Base-by-base conservation (phyloP, 2,329 filamentous ascomycete genomes). In the Pseudocercospora fijiensis region DNA sequence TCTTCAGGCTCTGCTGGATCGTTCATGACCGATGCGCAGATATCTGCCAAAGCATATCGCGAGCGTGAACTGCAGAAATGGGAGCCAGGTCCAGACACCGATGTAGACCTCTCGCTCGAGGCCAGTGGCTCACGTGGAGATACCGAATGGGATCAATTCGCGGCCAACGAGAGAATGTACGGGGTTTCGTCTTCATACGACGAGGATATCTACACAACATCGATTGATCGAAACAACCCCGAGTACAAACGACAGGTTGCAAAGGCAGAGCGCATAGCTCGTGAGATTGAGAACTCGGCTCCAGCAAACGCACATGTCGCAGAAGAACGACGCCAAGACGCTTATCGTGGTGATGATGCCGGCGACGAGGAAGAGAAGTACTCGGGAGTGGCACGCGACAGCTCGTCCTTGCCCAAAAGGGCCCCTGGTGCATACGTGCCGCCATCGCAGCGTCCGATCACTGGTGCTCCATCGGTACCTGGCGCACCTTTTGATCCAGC, bases 291-390 rank as follows among this genome's bases (percentile, higher is more conserved):
- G 77, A 83, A 85, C 52, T 90, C 88, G 67, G 82, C 83, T 18
- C 83, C 91, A 7, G 84, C 85, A 37, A 96, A 95, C 60, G 81
- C 89, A 4, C 95, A 99, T 74, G 86, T 97, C 63, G 90, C 91
- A 3, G 95, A 98, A 78, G 95, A 99, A 80, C 63, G 75, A 24
- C 88, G 93, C 73, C 85, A 92, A 58, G 81, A 86, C n/a, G 84
- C 84, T 11, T 81, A 83, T 9, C 84, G 86, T 43, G 85, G 89
- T 58, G 87, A 88, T 58, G 87, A 85, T 63, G 88, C 86, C 13
- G 78, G 84, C 27, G 91, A 96, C 68, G 95, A 99, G 78, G 95
- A 99, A 79, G 93, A 96, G 75, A 97, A 95, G 87, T 98, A 98
- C 79, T 97, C 93, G 74, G 94, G 94, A 75, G 95, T 99, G 61